Evolutionary conservation across 805 yeast genomes (phyloP).

Genomic region (Cyberlindnera sargentensis): DNA sequence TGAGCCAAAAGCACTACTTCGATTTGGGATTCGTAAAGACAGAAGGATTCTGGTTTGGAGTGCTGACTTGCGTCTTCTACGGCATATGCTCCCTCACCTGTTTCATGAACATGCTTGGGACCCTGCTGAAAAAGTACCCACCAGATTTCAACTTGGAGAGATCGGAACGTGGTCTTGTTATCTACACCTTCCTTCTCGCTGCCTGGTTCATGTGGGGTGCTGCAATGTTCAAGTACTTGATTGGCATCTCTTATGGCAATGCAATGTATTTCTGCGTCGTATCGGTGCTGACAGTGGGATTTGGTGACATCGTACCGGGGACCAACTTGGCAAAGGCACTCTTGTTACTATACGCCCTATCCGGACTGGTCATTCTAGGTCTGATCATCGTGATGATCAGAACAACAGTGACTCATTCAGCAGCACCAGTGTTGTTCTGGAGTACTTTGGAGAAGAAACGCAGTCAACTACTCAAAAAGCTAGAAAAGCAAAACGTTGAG

Average conservation of each 20-base stretch:
- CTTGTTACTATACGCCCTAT: slow-evolving; percentile 53
- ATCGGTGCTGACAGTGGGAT: slow-evolving; percentile 71
- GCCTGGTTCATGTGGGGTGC: slow-evolving; percentile 72
- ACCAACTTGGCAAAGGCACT: slow-evolving; percentile 49
- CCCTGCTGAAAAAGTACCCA: slow-evolving; percentile 50
- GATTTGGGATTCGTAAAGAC: slow-evolving; percentile 28
- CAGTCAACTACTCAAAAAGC: slow-evolving; percentile 23
- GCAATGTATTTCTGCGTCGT: slow-evolving; percentile 68
- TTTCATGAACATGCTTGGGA: slow-evolving; percentile 56
- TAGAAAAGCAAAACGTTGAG: slow-evolving; percentile 8
- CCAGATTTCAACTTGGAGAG: slow-evolving; percentile 60
- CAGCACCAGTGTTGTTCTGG: slow-evolving; percentile 60
- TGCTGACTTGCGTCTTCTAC: slow-evolving; percentile 57
- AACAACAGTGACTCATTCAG: slow-evolving; percentile 52
- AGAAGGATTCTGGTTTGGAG: slow-evolving; percentile 78
- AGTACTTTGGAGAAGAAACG: slow-evolving; percentile 53
- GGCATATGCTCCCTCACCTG: slow-evolving; percentile 47
- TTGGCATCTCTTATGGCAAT: slow-evolving; percentile 49
- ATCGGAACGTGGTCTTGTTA: slow-evolving; percentile 67
- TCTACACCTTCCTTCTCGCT: slow-evolving; percentile 57
- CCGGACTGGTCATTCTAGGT: slow-evolving; percentile 71
- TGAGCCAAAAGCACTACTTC: slow-evolving; percentile 28
- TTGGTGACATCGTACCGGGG: slow-evolving; percentile 64
- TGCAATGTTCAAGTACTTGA: slow-evolving; percentile 41
- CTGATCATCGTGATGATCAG: slow-evolving; percentile 65